A percentile compares a stretch with the other conserved stretches of the same genome.
Conservation (phyloP, 805 yeast species). For the Yarrowia sp. region DNA sequence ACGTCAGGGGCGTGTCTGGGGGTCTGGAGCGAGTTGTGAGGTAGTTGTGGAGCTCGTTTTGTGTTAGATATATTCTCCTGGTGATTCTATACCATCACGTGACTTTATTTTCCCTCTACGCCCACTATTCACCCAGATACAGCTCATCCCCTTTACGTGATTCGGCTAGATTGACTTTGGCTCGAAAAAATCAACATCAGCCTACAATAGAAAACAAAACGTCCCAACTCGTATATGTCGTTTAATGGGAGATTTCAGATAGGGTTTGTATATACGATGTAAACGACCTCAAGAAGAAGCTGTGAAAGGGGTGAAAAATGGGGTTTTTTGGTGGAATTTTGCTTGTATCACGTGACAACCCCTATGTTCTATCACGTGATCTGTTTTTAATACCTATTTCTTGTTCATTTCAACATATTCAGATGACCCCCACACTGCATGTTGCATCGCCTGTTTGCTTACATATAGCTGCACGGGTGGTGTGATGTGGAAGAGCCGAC, state of each 20-base stretch:
- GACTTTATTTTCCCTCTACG: too few relatives aligned
- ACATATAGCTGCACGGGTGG: neutral
- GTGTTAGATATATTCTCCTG: too few relatives aligned
- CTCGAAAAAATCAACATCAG: slow-evolving; percentile 7
- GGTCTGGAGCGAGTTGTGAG: neutral
- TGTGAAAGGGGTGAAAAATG: neutral
- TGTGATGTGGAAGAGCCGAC: neutral
- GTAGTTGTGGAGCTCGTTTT: too few relatives aligned
- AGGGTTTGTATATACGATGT: slow-evolving; percentile 8
- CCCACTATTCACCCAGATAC: too few relatives aligned
- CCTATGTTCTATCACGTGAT: too few relatives aligned
- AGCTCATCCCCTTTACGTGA: neutral
- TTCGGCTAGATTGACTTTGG: neutral
- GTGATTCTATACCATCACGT: too few relatives aligned
- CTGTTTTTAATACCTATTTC: neutral
- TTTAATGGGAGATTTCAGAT: neutral
- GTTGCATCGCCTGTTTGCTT: neutral
- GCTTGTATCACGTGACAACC: too few relatives aligned
- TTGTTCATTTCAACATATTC: neutral
- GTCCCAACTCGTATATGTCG: slow-evolving; percentile 8
- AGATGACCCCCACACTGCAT: neutral
- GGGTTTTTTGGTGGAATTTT: too few relatives aligned
- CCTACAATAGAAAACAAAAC: neutral
- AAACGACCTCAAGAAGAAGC: neutral
- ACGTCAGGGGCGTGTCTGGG: slow-evolving; percentile 17